Percentiles rank a stretch among this genome's conserved stretches.
Conservation (phyloP, 768 basidiomycete genomes). For the Termitomyces sp. region DNA sequence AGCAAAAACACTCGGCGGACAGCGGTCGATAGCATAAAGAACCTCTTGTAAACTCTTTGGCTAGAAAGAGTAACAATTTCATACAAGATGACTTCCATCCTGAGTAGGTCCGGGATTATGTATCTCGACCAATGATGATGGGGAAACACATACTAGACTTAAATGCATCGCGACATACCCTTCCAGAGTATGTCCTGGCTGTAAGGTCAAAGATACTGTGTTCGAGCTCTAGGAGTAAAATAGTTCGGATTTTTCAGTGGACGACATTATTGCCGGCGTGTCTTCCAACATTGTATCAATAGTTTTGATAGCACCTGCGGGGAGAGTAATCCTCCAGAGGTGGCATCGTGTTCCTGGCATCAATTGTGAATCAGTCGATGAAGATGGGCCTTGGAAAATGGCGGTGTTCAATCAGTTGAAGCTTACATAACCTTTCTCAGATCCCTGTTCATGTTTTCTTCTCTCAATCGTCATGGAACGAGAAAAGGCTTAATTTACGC, state of each 20-base stretch:
- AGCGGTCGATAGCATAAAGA: constrained; percentile 12
- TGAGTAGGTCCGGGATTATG: not conserved
- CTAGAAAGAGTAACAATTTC: constrained; percentile 17
- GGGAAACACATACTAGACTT: constrained; percentile 14
- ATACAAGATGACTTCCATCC: constrained; percentile 20
- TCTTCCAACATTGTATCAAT: not conserved
- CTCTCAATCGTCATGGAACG: constrained; percentile 3
- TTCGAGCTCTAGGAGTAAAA: constrained; percentile 20
- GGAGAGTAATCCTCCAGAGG: not conserved
- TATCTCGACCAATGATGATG: not conserved
- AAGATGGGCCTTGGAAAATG: not conserved
- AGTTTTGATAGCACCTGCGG: no score
- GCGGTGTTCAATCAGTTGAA: not conserved
- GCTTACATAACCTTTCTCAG: constrained; percentile 6
- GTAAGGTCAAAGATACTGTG: constrained; percentile 21
- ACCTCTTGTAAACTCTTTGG: constrained; percentile 10
- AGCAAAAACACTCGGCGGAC: constrained; percentile 16
- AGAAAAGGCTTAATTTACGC: not conserved
- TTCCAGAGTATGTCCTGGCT: constrained; percentile 13
- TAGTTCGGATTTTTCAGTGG: constrained; percentile 1
- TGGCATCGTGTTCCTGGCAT: not conserved
- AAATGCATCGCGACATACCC: constrained; percentile 16
- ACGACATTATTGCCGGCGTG: not conserved
- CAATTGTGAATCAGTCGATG: not conserved
- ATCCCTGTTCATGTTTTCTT: constrained; percentile 4